These are phyloP conservation scores for Penicillium sp. DNA, from an alignment of 2,329 filamentous ascomycete species.

Conservation along the genomic window DNA sequence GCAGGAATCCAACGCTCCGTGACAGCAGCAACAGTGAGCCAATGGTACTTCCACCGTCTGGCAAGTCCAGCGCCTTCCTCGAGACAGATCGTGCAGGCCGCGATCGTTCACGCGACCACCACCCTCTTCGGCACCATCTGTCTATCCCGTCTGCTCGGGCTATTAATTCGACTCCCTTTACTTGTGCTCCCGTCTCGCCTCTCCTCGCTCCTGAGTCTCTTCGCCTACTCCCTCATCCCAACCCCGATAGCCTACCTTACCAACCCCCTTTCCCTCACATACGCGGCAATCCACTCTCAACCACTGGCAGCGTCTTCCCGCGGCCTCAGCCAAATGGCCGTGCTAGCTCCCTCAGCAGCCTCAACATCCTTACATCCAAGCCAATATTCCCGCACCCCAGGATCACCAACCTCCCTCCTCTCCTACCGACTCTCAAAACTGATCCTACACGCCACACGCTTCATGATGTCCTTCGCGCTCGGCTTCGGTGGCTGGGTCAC, in stretches of 20 bases:
- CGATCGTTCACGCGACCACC: slow-evolving; percentile 77
- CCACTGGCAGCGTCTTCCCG: slow-evolving; percentile 77
- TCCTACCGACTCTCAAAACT: slow-evolving; percentile 91
- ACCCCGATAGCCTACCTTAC: slow-evolving; percentile 84
- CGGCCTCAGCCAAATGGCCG: slow-evolving; percentile 79
- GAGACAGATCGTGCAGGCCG: slow-evolving; percentile 79
- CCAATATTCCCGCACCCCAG: slow-evolving; percentile 46
- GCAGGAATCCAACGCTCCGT: slow-evolving; percentile 87
- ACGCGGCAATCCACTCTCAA: slow-evolving; percentile 90
- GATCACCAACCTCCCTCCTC: slow-evolving; percentile 62
- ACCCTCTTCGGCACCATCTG: slow-evolving; percentile 93
- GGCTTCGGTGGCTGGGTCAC: slow-evolving; percentile 97
- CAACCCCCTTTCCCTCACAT: slow-evolving; percentile 89
- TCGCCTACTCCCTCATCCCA: slow-evolving; percentile 79
- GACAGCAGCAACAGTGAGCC: slow-evolving; percentile 91
- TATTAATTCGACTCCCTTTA: slow-evolving; percentile 82
- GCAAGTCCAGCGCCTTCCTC: slow-evolving; percentile 77
- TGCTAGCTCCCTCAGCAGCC: slow-evolving; percentile 69
- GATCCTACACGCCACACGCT: slow-evolving; percentile 84
- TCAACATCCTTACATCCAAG: slow-evolving; percentile 66
- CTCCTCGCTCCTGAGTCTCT: slow-evolving; percentile 69
- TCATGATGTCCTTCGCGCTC: slow-evolving; percentile 86
- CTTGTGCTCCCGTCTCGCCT: slow-evolving; percentile 79
- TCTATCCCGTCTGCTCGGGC: slow-evolving; percentile 78
- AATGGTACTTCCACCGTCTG: slow-evolving; percentile 98